phyloP scores from a whole-genome alignment of 75 land plant species.

The Cupressus sempervirens region DNA sequence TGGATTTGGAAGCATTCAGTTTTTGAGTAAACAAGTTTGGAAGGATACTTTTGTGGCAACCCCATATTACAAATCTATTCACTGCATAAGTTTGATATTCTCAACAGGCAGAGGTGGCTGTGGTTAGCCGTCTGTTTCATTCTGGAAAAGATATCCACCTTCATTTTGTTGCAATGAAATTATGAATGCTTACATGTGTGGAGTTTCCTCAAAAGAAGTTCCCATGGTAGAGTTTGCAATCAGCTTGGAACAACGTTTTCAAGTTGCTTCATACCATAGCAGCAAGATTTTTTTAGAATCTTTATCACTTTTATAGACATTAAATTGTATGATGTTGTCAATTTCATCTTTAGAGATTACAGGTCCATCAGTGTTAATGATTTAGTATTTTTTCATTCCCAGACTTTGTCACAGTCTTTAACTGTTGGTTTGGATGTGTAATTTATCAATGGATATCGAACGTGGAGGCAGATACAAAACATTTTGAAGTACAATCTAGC shows the following conservation, averaged over 20 bases:
- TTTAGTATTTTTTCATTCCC: neutral
- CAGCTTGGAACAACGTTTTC: neutral
- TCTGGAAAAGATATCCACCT: neutral
- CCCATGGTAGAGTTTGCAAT: neutral
- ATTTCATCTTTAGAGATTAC: neutral
- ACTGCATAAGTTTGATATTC: neutral
- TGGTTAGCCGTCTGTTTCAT: neutral
- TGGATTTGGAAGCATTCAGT: neutral
- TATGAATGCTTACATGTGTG: neutral
- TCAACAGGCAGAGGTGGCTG: neutral
- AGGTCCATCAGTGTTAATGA: neutral
- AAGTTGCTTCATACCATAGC: neutral
- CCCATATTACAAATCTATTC: neutral
- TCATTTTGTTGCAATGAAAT: neutral
- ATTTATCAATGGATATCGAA: neutral
- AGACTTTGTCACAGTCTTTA: neutral
- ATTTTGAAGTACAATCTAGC: neutral
- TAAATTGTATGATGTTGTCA: neutral
- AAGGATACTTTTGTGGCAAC: neutral
- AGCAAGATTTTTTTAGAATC: neutral
- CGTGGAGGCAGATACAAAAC: neutral
- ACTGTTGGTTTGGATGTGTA: neutral
- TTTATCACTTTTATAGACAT: neutral
- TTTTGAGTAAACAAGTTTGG: neutral
- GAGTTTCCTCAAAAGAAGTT: neutral